Base-by-base conservation (phyloP, 192 early-diverging fungal species). In the Coemansia sp. region DNA sequence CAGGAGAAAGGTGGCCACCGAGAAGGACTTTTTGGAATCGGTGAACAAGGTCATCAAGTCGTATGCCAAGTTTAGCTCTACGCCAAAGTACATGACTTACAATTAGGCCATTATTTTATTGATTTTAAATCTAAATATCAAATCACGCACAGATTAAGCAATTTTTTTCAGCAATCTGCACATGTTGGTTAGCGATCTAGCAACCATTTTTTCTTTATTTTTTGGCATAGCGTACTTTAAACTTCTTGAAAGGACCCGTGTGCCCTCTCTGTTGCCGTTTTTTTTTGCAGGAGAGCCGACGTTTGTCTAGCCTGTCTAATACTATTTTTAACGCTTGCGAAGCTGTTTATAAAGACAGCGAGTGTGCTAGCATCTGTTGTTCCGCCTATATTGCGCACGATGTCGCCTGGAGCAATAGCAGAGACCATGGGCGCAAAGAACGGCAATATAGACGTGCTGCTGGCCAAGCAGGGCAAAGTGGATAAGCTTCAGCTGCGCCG, bases 1-100 rank as follows among this genome's bases (percentile, higher is more conserved):
- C 56, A 86, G 97, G 75, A 89, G 96, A 87, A 98, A 98, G 90
- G 87, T 98, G 15, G 96, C 98, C 17, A 98, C 94, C 21, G 98
- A 99, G 76, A 98, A 99, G 85, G 98, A 99, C 85, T 99, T 97
- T 83, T 87, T 99, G 83, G 96, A 99, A 76, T 85, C 95, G 23
- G 96, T 99, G 14, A 95, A 97, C 85, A 99, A 99, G 88, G 98
- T 99, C 62, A 97, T 99, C 86, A 98, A 98, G 87, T 88, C 87
- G 45, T 99, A 99, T 70, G 92, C 94, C 63, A 96, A 98, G 87
- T 98, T 98, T 85, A 95, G 93, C 65, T 92, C 93, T 64, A 98
- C 97, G 29, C 94, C 97, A 52, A 93, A 90, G 83, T 96, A 96
- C 75, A 90, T 90, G 88, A 86, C 84, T 19, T 90, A 90, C 81